Evolutionary conservation across 192 early-diverging fungal genomes (phyloP), one percentile per base, ranked within the genome.

Genomic region (Martensiomyces pterosporus): DNA sequence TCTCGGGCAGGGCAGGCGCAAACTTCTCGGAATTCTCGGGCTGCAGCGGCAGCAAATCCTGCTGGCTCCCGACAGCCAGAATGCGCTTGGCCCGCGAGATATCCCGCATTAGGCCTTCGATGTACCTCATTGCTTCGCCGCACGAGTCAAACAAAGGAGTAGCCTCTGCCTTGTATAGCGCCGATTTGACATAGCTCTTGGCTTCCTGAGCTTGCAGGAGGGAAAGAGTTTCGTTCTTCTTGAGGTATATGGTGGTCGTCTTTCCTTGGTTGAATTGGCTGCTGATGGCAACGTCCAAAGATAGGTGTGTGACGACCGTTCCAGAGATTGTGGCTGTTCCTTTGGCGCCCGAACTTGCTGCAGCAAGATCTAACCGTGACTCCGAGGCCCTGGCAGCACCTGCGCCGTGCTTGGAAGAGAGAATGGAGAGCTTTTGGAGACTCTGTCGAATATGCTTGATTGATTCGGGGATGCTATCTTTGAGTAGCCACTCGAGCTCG

Each of bases 1-100:
- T 73, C 24, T 73, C 57, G 0, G 62, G 69, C 18, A 73, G 44
- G n/a, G 55, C 39, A 1, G 69, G 69, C 21, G 63, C 69, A 51
- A 73, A 73, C 35, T 61, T 73, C 40, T 68, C 63, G 0, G 53
- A 15, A 16, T 47, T 54, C 9, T 55, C 49, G 2, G 57, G 33
- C 33, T 65, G 53, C 18, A 65, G 36, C 1, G 69, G 62, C 69
- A 61, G 52, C 29, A 61, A 42, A 8, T 39, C 44, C 7, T 50
- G 69, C 19, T 61, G 52, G 7, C 42, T 40, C 0, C 44, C 62
- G 0, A 35, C 32, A 7, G 49, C 24, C 4, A 73, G 47, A 2
- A 57, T 57, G 17, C 21, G 33, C 21, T 26, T 49, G 14, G 49
- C 69, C 25, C n/a, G 10, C 16, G 56, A 45, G 9, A 73, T 41